A percentile compares a stretch with the other conserved stretches of the same genome.
These are phyloP conservation scores for Monilinia aucupariae DNA, from an alignment of 2,329 filamentous ascomycete species.

Conservation along the genomic window DNA sequence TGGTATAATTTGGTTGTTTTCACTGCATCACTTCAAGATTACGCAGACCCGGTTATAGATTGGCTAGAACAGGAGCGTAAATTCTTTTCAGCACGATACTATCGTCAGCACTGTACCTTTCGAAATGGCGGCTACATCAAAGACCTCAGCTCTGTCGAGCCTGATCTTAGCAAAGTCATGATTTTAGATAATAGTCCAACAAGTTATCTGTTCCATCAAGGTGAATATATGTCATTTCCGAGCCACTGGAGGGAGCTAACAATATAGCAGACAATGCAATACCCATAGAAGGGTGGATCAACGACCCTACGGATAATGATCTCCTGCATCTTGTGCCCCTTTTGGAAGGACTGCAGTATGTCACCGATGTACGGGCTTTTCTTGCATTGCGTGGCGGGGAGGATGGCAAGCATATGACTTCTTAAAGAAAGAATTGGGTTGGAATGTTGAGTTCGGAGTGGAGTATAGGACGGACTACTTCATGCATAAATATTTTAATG, in stretches of 20 bases:
- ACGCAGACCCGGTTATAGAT: constrained; percentile 97
- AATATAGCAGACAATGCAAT: constrained; percentile 80
- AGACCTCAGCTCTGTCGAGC: constrained; percentile 91
- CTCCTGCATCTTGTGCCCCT: constrained; percentile 87
- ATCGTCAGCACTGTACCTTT: constrained; percentile 94
- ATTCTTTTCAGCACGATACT: constrained; percentile 90
- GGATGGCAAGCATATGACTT: constrained; percentile 48
- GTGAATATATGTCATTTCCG: constrained; percentile 45
- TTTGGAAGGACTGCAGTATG: constrained; percentile 91
- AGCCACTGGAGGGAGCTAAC: constrained; percentile 8
- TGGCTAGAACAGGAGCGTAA: constrained; percentile 96
- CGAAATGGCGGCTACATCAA: constrained; percentile 97
- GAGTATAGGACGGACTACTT: constrained; percentile 11
- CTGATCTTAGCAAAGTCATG: constrained; percentile 96
- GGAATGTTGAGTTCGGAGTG: constrained; percentile 2
- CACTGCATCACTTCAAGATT: constrained; percentile 96
- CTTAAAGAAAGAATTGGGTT: constrained; percentile 9
- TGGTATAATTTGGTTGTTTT: constrained; percentile 98
- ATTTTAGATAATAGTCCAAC: constrained; percentile 97
- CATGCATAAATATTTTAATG: constrained; percentile 18
- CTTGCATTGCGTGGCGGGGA: constrained; percentile 86
- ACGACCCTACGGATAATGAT: constrained; percentile 94
- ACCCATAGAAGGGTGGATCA: constrained; percentile 99
- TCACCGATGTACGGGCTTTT: constrained; percentile 88
- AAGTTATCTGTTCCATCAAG: constrained; percentile 98